Evolutionary conservation across 352 stramenopile species (phyloP).

Genomic region (Salisapilia sapeloensis): DNA sequence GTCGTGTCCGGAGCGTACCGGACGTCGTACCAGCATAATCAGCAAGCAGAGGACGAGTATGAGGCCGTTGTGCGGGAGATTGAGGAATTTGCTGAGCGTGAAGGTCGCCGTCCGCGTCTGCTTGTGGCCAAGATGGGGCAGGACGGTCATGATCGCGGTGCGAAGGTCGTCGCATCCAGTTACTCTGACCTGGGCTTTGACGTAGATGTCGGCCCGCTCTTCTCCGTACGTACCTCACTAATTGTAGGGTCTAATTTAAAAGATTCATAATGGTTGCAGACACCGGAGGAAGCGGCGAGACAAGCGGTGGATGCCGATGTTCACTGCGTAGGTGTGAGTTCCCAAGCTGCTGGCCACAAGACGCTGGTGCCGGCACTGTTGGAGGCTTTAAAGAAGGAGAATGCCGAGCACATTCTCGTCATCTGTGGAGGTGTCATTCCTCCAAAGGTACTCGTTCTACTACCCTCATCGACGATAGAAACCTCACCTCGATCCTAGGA

Average conservation of each 20-base stretch:
- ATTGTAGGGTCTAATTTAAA: slow-evolving; percentile 1
- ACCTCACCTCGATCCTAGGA: slow-evolving; percentile 42
- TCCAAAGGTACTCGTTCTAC: slow-evolving; percentile 16
- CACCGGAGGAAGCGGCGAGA: slow-evolving; percentile 30
- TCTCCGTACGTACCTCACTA: slow-evolving; percentile 61
- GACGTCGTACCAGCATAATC: slow-evolving; percentile 30
- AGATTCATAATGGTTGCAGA: slow-evolving; percentile 7
- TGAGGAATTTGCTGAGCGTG: slow-evolving; percentile 82
- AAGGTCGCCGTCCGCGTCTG: slow-evolving; percentile 88
- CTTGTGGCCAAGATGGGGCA: slow-evolving; percentile 93
- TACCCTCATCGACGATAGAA: background rate
- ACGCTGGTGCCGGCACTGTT: slow-evolving; percentile 90
- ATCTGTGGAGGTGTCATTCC: slow-evolving; percentile 94
- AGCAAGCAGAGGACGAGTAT: slow-evolving; percentile 75
- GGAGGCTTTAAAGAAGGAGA: slow-evolving; percentile 80
- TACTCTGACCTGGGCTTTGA: slow-evolving; percentile 96
- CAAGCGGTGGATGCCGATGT: slow-evolving; percentile 92
- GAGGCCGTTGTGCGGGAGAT: slow-evolving; percentile 77
- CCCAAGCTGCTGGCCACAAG: slow-evolving; percentile 90
- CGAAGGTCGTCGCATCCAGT: slow-evolving; percentile 92
- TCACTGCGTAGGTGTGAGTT: slow-evolving; percentile 84
- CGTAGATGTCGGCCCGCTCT: slow-evolving; percentile 93
- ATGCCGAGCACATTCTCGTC: slow-evolving; percentile 88
- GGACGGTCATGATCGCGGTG: slow-evolving; percentile 94
- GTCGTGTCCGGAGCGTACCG: slow-evolving; percentile 40